Percentiles rank a stretch among this genome's conserved stretches.
phyloP scores from a whole-genome alignment of 306 rosid species.

The Pyrus pyrifolia region DNA sequence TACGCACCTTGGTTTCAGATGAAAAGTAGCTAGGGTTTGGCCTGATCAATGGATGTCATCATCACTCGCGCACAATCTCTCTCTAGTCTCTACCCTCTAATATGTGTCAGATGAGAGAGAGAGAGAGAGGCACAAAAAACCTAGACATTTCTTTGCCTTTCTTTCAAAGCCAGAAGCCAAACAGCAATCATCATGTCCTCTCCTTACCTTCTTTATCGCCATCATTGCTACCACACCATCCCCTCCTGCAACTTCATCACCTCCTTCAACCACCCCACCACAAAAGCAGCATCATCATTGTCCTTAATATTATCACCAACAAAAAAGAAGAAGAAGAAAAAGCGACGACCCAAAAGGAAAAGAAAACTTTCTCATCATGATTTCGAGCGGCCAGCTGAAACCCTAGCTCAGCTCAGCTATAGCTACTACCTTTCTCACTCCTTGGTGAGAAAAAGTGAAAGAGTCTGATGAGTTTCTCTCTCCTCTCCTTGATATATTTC shows the following conservation, averaged over 20 bases:
- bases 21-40: not conserved
- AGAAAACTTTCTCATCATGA: not conserved
- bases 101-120: slow-evolving; percentile 12
- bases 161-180: slow-evolving; percentile 37
- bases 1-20: not conserved
- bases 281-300: slow-evolving; percentile 44
- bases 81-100: not conserved
- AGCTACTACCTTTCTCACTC: not conserved
- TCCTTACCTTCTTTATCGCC: slow-evolving; percentile 47
- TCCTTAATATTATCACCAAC: slow-evolving; percentile 4
- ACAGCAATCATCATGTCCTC: slow-evolving; percentile 52
- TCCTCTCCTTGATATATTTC: not conserved
- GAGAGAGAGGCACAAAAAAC: slow-evolving; percentile 8
- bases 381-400: not conserved
- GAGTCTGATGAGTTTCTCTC: not conserved
- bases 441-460: not conserved
- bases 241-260: slow-evolving; percentile 5
- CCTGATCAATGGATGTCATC: not conserved
- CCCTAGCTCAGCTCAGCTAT: slow-evolving; percentile 4
- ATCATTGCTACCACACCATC: slow-evolving; percentile 58
- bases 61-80: not conserved
- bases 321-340: slow-evolving; percentile 6
- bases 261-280: slow-evolving; percentile 42
- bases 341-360: not conserved
- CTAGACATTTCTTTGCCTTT: slow-evolving; percentile 25